These are phyloP conservation scores for Penicillium riverlandense DNA, from an alignment of 495 filamentous ascomycete species.

Conservation along the genomic window DNA sequence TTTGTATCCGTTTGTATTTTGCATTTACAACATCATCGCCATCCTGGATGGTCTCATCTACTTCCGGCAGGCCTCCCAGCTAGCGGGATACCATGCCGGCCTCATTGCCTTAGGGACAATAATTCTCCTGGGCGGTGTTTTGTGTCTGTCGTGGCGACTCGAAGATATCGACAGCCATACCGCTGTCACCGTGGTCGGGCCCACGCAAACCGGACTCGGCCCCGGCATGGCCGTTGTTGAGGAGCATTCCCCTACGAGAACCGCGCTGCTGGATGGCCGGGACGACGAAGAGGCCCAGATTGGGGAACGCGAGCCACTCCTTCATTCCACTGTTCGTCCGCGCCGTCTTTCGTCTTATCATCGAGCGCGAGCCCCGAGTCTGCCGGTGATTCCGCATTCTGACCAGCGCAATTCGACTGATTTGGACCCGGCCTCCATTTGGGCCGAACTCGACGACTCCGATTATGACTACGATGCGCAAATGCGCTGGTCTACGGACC, in stretches of 20 bases:
- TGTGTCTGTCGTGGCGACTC: slow-evolving; percentile 91
- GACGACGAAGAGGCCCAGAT: slow-evolving; percentile 26
- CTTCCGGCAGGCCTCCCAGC: slow-evolving; percentile 78
- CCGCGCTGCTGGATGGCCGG: slow-evolving; percentile 16
- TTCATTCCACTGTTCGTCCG: slow-evolving; percentile 11
- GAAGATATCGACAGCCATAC: slow-evolving; percentile 59
- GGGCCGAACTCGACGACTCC: slow-evolving; percentile 45
- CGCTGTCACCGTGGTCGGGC: slow-evolving; percentile 31
- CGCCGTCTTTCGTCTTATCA: slow-evolving; percentile 17
- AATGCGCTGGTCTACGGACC: slow-evolving; percentile 11
- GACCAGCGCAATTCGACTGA: slow-evolving; percentile 23
- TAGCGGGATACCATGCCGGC: slow-evolving; percentile 66
- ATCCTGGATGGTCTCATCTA: slow-evolving; percentile 97
- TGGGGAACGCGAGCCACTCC: slow-evolving; percentile 35
- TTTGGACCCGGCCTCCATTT: slow-evolving; percentile 39
- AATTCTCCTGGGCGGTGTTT: slow-evolving; percentile 78
- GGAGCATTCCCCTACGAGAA: slow-evolving; percentile 19
- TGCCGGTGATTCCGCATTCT: slow-evolving; percentile 23
- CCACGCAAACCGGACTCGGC: slow-evolving; percentile 33
- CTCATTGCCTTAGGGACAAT: slow-evolving; percentile 83
- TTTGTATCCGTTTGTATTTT: slow-evolving; percentile 96
- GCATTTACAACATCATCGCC: slow-evolving; percentile 98
- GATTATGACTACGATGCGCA: slow-evolving; percentile 21
- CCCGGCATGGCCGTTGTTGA: slow-evolving; percentile 39
- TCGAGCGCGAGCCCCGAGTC: slow-evolving; percentile 28